Evolutionary conservation across 1,284 basidiomycete species (phyloP), one percentile per base, ranked within the genome.

Genomic region (Papiliotrema fonsecae): DNA sequence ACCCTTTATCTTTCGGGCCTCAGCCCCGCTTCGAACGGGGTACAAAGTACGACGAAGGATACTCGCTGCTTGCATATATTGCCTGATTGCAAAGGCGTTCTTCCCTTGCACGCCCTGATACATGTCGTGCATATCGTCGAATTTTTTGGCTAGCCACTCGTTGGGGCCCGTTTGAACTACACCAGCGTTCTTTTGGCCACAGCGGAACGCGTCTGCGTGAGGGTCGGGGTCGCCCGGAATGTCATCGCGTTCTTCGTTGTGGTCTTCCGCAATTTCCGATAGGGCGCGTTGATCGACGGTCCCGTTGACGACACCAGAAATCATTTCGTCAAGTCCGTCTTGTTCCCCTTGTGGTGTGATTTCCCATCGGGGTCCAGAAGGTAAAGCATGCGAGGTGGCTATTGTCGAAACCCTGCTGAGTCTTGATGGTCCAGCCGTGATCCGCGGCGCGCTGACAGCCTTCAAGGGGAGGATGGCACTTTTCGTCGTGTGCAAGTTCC

Each of bases 1-100:
- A 2, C 85, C 83, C 13, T 71, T 75, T 42, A 92, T 79, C 7
- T 75, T 72, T 14, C 74, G 67, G 1, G 88, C 88, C 58, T 92
- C 81, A 11, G 77, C 76, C 34, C 77, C 77, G 1, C 79, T 80
- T 43, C 70, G 77, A 56, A 93, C 85, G 4, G 81, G 80, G 49
- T 74, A 80, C 0, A 81, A 79, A 61, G 83, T 76, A 36, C 74
- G 77, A 26, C 70, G 49, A 25, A 73, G 49, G 27, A 67, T 62
- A 2, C 60, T 60, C 7, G 67, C 68, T 18, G 66, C 67, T 45
- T 55, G 51, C 42, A 55, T 56, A 41, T 72, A 73, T 9, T 62
- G 58, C 10, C 59, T 47, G 14, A 66, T 60, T 6, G 65, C 49
- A 47, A 71, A 73, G 2, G 47, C 44, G 37, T 66, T 70, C 54